Base-by-base conservation (phyloP, 2,329 filamentous ascomycete genomes). In the Pseudogymnoascus sp. region DNA sequence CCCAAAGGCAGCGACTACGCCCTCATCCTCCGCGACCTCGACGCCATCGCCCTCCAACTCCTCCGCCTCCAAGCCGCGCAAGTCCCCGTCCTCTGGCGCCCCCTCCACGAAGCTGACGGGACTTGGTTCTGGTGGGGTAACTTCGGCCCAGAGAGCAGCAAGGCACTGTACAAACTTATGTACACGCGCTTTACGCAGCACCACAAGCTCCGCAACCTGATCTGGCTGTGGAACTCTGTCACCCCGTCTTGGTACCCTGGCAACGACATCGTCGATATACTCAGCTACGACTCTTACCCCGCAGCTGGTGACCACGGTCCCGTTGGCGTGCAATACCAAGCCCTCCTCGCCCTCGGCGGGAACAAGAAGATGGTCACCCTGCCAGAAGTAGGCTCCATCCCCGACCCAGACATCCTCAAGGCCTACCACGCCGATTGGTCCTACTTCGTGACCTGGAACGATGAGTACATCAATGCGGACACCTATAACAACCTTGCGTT, bases 41-140 rank as follows among this genome's bases (percentile, higher is more conserved):
- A 81, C 60, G 77, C 77, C 28, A 79, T 82, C 61, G 79, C 79
- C 2, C 73, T 74, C 5, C 74, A 81, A 69, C 74, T 82, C 4
- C 75, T 78, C 71, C 72, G 76, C 21, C 72, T 82, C 3, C 72
- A 78, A 62, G 66, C 70, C 8, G 78, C 78, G 3, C 73, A 74
- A n/a, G 74, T 81, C 1, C 78, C 80, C 1, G 74, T 82, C 5
- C 74, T 82, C 10, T 82, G 73, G 67, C 72, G 80, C 1, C 79
- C 79, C 4, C 70, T 82, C 28, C 80, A 82, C 69, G 80, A 82
- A 68, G 80, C 79, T 6, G 79, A 82, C 64, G 79, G 79, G 1
- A 73, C 62, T 0, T 82, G 79, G 80, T 82, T 82, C 73, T 82
- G 79, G 79, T 82, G 80, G 80, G 79, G 79, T 5, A 79, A 79